Evolutionary conservation across 768 basidiomycete genomes (phyloP).

Genomic region (Termitomyces sp.): DNA sequence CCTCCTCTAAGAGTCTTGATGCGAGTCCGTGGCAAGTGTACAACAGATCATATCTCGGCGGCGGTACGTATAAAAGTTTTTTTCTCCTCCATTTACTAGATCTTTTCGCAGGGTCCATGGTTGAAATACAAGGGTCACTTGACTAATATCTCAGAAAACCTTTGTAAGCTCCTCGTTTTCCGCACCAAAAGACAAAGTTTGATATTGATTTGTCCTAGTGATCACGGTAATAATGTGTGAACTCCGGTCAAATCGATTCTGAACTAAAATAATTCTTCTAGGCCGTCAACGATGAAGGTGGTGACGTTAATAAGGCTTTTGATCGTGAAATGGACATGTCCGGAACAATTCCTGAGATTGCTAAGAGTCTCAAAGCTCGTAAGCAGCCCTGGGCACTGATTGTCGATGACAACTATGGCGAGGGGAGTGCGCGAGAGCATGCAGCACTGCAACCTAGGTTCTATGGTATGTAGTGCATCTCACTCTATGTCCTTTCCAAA

Average conservation of each 20-base stretch:
- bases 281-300: constrained; percentile 94
- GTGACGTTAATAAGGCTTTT: constrained; percentile 87
- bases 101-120: constrained; percentile 76
- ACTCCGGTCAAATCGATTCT: background rate
- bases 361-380: constrained; percentile 81
- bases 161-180: constrained; percentile 46
- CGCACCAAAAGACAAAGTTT: background rate
- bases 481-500: background rate
- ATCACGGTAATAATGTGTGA: constrained; percentile 58
- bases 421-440: constrained; percentile 96
- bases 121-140: constrained; percentile 98
- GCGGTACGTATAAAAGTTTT: constrained; percentile 49
- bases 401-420: constrained; percentile 97
- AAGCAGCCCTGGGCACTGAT: constrained; percentile 88
- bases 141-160: constrained; percentile 94
- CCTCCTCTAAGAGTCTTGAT: constrained; percentile 80
- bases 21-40: constrained; percentile 96
- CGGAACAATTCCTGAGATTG: constrained; percentile 87
- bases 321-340: constrained; percentile 58
- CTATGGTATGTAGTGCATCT: constrained; percentile 48
- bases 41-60: constrained; percentile 97
- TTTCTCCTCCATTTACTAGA: background rate
- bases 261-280: constrained; percentile 16
- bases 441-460: constrained; percentile 96
- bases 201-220: constrained; percentile 37